phyloP scores from a whole-genome alignment of 176 grass and related monocot species.

The Rhynchospora tenuis region DNA sequence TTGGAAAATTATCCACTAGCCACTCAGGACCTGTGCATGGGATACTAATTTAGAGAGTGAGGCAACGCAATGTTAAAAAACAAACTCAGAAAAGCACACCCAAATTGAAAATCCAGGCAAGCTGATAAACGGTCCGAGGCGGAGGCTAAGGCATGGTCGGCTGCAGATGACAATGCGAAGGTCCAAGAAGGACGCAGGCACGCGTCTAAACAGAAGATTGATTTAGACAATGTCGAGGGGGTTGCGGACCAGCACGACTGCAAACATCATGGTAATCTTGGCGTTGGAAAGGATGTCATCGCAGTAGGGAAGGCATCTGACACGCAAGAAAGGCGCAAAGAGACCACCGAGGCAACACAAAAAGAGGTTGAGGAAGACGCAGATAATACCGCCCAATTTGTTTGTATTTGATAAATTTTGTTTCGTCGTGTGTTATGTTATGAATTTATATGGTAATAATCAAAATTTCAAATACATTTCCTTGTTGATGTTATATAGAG shows the following conservation, averaged over 20 bases:
- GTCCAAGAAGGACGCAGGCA: slow-evolving; percentile 4
- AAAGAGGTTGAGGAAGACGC: slow-evolving; percentile 37
- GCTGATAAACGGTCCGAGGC: slow-evolving; percentile 28
- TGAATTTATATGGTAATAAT: too few relatives aligned
- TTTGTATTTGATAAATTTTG: neutral
- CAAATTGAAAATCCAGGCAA: slow-evolving; percentile 5
- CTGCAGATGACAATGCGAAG: slow-evolving; percentile 46
- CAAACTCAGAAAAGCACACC: neutral
- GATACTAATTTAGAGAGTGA: too few relatives aligned
- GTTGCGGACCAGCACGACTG: neutral
- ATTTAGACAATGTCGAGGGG: neutral
- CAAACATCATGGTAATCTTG: slow-evolving; percentile 10
- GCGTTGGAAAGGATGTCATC: slow-evolving; percentile 32
- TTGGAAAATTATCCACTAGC: too few relatives aligned
- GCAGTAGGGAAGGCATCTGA: slow-evolving; percentile 27
- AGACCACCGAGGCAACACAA: slow-evolving; percentile 26
- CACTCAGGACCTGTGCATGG: too few relatives aligned
- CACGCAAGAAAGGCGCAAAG: slow-evolving; percentile 33
- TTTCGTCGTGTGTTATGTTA: neutral
- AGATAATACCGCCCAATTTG: slow-evolving; percentile 17
- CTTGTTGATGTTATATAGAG: too few relatives aligned
- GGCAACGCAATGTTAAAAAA: neutral
- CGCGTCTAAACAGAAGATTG: neutral
- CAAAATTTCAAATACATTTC: too few relatives aligned
- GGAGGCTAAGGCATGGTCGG: slow-evolving; percentile 25